Percentiles rank a stretch among this genome's conserved stretches.
Conservation (phyloP, 805 yeast species). For the Starmerella stigmatis region DNA sequence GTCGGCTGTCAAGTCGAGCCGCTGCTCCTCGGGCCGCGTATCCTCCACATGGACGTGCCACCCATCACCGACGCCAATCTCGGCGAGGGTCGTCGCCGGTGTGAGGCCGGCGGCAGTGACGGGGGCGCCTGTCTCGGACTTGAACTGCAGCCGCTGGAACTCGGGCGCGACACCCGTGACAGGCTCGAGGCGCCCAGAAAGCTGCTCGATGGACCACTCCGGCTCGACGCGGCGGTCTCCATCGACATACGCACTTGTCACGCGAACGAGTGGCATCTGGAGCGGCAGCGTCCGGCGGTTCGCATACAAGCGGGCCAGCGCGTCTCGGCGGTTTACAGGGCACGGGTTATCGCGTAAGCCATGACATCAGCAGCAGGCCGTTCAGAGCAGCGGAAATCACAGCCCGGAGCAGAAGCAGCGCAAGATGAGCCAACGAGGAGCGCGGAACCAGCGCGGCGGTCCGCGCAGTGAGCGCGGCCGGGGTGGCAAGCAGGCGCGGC, state of each 20-base stretch:
- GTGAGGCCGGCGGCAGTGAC: slow-evolving; percentile 5
- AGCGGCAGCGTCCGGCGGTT: not conserved
- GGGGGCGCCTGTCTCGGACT: not conserved
- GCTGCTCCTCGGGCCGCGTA: slow-evolving; percentile 28
- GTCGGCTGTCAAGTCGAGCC: slow-evolving; percentile 30
- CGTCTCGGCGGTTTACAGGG: not conserved
- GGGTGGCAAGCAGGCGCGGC: slow-evolving; percentile 4
- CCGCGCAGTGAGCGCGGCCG: slow-evolving; percentile 8
- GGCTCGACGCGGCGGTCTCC: slow-evolving; percentile 59
- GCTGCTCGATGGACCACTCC: slow-evolving; percentile 46
- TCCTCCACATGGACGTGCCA: slow-evolving; percentile 47
- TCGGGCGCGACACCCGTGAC: slow-evolving; percentile 65
- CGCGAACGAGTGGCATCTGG: slow-evolving; percentile 12
- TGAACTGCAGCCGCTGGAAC: slow-evolving; percentile 34
- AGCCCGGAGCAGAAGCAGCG: not conserved
- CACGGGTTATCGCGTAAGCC: not conserved
- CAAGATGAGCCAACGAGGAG: slow-evolving; percentile 20
- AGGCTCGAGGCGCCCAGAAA: slow-evolving; percentile 48
- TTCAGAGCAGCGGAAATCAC: not conserved
- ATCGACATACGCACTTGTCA: slow-evolving; percentile 53
- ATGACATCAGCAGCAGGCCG: not conserved
- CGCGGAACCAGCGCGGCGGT: slow-evolving; percentile 11
- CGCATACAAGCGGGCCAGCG: not conserved
- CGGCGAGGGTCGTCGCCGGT: slow-evolving; percentile 10
- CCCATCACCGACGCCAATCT: slow-evolving; percentile 27